Percentiles rank a stretch among this genome's conserved stretches.
phyloP scores from a whole-genome alignment of 1,284 basidiomycete species.

The Apiotrichum mycotoxinovorans region DNA sequence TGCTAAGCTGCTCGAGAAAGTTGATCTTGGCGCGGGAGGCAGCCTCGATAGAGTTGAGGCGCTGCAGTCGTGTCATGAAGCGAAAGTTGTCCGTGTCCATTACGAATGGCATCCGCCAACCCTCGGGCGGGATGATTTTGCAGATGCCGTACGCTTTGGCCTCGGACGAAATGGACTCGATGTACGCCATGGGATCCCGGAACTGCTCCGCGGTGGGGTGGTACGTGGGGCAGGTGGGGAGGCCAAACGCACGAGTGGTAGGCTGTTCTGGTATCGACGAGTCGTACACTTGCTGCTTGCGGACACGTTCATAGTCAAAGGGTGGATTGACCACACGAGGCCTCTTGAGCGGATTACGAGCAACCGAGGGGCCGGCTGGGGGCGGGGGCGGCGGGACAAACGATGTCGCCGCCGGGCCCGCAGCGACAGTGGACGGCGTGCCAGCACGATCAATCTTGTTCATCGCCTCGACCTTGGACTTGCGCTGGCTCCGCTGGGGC shows the following conservation, averaged over 20 bases:
- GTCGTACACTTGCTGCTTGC: conserved; percentile 28
- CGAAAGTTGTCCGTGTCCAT: conserved; percentile 72
- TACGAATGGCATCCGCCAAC: conserved; percentile 96
- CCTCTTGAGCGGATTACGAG: conserved; percentile 35
- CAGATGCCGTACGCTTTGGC: conserved; percentile 84
- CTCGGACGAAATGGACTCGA: conserved; percentile 72
- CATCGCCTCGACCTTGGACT: conserved; percentile 42
- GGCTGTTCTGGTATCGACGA: conserved; percentile 23
- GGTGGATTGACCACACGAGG: conserved; percentile 34
- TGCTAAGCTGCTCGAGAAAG: conserved; percentile 93
- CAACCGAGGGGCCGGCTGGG: conserved; percentile 14
- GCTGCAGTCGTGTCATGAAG: conserved; percentile 92
- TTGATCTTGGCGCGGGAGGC: conserved; percentile 94
- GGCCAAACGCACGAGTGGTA: conserved; percentile 75
- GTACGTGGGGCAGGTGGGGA: conserved; percentile 86
- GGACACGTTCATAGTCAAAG: conserved; percentile 34
- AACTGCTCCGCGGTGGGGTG: conserved; percentile 88
- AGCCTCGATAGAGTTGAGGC: conserved; percentile 94
- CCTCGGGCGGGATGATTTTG: conserved; percentile 90
- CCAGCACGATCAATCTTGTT: conserved; percentile 39
- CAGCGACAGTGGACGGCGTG: conserved; percentile 20
- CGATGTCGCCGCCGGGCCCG: conserved; percentile 34
- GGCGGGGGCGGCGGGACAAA: conserved; percentile 33
- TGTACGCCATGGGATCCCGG: conserved; percentile 92
- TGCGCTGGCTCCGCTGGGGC: conserved; percentile 33